Conservation (phyloP, 1,139 yeast species). For the Yamadazyma triangularis region DNA sequence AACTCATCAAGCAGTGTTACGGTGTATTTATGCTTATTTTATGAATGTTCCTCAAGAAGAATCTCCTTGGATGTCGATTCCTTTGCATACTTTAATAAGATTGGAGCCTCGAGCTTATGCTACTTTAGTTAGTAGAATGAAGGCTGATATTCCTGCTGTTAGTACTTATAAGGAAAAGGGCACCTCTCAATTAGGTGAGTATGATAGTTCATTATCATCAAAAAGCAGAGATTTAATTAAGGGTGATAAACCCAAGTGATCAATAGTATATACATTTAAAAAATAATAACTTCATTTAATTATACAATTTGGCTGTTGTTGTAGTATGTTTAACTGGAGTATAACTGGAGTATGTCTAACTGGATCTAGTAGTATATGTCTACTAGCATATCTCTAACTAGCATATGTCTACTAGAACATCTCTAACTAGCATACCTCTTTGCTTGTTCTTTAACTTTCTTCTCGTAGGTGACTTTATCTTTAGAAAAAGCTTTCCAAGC, state of each 20-base stretch:
- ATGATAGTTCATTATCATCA: constrained; percentile 20
- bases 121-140: constrained; percentile 81
- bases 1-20: constrained; percentile 94
- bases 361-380: too few species aligned
- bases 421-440: constrained; percentile 59
- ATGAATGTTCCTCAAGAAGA: constrained; percentile 98
- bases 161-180: constrained; percentile 95
- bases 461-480: constrained; percentile 64
- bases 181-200: constrained; percentile 71
- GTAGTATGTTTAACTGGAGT: too few species aligned
- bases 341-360: too few species aligned
- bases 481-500: constrained; percentile 85
- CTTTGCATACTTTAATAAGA: constrained; percentile 88
- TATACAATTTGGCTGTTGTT: too few species aligned
- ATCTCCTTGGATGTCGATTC: constrained; percentile 98
- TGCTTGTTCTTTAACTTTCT: constrained; percentile 79
- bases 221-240: constrained; percentile 42
- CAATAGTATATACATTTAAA: too few species aligned
- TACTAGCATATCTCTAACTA: too few species aligned
- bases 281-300: too few species aligned
- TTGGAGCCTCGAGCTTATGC: constrained; percentile 92
- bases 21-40: constrained; percentile 95
- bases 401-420: too few species aligned
- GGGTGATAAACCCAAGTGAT: constrained; percentile 9
- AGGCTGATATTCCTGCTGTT: constrained; percentile 96